Percentiles rank a stretch among this genome's conserved stretches.
These are phyloP conservation scores for Ramaria rubella DNA, from an alignment of 768 basidiomycete species.

Conservation along the genomic window DNA sequence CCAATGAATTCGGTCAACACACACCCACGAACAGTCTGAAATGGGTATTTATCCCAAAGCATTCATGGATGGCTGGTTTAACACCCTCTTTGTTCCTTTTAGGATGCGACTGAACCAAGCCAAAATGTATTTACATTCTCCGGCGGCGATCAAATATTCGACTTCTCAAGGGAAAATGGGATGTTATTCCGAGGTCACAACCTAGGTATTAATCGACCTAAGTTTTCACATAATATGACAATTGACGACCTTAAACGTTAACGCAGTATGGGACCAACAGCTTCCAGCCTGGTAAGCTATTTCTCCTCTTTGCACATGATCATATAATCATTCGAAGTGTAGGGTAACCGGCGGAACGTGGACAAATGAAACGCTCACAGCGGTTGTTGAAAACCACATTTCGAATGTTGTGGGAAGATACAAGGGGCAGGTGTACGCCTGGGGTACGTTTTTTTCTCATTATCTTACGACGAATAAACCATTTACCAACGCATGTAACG, in stretches of 20 bases:
- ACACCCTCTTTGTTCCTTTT: too few species aligned
- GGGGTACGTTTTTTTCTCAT: constrained; percentile 21
- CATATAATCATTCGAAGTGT: neutral
- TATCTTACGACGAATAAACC: neutral
- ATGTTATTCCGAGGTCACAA: constrained; percentile 21
- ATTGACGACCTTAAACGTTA: neutral
- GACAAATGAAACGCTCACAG: constrained; percentile 12
- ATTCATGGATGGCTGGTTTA: neutral
- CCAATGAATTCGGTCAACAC: constrained; percentile 36
- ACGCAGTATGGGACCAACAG: constrained; percentile 50
- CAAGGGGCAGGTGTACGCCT: constrained; percentile 47
- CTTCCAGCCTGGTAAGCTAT: constrained; percentile 40
- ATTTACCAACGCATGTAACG: too few species aligned
- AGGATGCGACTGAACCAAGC: constrained; percentile 49
- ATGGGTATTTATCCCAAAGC: constrained; percentile 33
- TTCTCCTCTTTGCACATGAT: neutral
- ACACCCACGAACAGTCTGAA: constrained; percentile 42
- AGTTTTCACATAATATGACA: neutral
- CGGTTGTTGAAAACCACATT: constrained; percentile 43
- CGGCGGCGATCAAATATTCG: constrained; percentile 38
- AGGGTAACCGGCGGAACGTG: constrained; percentile 12
- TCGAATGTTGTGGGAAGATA: constrained; percentile 47
- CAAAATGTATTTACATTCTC: constrained; percentile 42
- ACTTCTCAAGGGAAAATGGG: constrained; percentile 1
- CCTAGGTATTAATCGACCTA: constrained; percentile 11